Conservation (phyloP, 495 filamentous ascomycete genomes). For the Jackrogersella multiformis region DNA sequence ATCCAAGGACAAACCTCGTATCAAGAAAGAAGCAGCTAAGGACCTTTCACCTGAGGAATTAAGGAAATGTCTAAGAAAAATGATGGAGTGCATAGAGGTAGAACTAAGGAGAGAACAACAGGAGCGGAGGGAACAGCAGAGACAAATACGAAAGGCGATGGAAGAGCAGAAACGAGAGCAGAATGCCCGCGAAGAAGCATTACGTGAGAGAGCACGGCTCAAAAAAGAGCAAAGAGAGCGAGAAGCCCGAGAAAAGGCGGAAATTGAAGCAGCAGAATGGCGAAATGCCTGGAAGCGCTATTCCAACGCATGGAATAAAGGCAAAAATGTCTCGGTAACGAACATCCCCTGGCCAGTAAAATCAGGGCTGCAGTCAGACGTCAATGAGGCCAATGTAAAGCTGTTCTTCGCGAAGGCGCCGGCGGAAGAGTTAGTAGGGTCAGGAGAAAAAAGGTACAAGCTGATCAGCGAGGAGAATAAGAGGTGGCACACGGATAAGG, state of each 20-base stretch:
- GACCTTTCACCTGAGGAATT: neutral
- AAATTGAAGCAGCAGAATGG: constrained; percentile 23
- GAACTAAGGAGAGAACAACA: neutral
- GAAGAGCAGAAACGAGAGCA: neutral
- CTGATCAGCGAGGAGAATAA: constrained; percentile 46
- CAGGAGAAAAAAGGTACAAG: constrained; percentile 46
- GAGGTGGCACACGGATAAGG: constrained; percentile 38
- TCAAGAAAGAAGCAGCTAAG: neutral
- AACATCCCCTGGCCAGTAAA: constrained; percentile 24
- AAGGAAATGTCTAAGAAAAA: neutral
- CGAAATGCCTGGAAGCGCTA: constrained; percentile 10
- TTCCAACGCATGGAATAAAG: constrained; percentile 6
- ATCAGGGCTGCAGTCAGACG: constrained; percentile 22
- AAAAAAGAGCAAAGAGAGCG: constrained; percentile 1
- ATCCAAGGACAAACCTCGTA: neutral
- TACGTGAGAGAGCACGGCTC: constrained; percentile 16
- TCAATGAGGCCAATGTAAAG: constrained; percentile 26
- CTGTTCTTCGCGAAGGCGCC: constrained; percentile 29
- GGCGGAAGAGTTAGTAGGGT: constrained; percentile 1
- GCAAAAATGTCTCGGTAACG: neutral
- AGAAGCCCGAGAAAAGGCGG: constrained; percentile 14
- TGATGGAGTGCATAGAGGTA: neutral
- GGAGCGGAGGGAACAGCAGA: neutral
- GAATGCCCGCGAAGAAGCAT: constrained; percentile 15
- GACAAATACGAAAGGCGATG: neutral